These are phyloP conservation scores for Corymbia calophylla DNA, from an alignment of 441 rosid species.

Conservation along the genomic window DNA sequence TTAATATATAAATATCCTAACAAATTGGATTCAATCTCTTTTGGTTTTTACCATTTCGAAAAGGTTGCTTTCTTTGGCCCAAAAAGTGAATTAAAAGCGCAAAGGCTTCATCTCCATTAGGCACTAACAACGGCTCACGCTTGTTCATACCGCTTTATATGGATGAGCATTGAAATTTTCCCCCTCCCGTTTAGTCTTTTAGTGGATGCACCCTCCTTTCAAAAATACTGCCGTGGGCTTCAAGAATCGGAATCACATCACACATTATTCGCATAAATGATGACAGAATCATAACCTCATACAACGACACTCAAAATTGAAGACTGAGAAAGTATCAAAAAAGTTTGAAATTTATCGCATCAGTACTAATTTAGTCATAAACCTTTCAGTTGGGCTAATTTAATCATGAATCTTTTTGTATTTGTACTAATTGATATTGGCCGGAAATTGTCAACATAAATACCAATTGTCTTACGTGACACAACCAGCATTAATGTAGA, in stretches of 20 bases:
- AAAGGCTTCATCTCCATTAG: not conserved
- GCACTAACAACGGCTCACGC: not conserved
- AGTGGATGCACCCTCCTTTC: rapidly evolving
- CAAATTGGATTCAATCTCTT: not conserved
- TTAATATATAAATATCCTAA: not conserved
- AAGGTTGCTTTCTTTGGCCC: not conserved
- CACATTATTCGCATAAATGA: not conserved
- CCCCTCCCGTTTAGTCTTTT: not conserved
- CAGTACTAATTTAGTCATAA: rapidly evolving
- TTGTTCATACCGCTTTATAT: not conserved
- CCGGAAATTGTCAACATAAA: not conserved
- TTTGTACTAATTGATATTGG: not conserved
- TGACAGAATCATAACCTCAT: no score
- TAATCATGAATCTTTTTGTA: no score
- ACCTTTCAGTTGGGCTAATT: no score
- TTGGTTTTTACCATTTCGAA: not conserved
- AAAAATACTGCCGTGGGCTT: not conserved
- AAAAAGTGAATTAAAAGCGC: not conserved
- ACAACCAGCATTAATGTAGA: rapidly evolving
- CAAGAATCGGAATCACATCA: not conserved
- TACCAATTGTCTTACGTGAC: no score
- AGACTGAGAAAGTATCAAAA: not conserved
- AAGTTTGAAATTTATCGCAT: no score
- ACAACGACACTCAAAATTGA: no score
- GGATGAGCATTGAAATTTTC: not conserved